Evolutionary conservation across 2,329 filamentous ascomycete species (phyloP), one percentile per base, ranked within the genome.

Genomic region (Colletotrichum tropicicola): DNA sequence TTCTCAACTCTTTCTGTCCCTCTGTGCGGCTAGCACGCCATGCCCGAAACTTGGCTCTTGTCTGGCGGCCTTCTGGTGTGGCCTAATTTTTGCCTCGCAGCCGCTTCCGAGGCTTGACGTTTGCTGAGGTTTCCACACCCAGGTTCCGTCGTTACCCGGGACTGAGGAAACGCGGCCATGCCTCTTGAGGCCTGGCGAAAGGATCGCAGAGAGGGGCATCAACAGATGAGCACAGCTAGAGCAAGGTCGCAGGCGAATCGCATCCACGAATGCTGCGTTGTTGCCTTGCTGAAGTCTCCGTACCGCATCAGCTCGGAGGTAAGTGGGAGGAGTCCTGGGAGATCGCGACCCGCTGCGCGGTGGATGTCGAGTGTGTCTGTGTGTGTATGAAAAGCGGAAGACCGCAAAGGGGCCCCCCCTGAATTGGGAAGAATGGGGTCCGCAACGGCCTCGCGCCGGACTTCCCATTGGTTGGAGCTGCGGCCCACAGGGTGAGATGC

Each of bases 21-120:
- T n/a, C n/a, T n/a, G n/a, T n/a, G n/a, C n/a, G 25, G 59, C 59
- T 39, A 30, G 54, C 59, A 62, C 59, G 59, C 53, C 59, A 63
- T 47, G 45, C 12, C 19, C 30, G n/a, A 17, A 59, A 53, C 39
- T 48, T 64, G 55, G 55, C 41, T 57, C 59, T 57, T 27, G 43
- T 32, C 30, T 54, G 32, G 27, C 43, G 59, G 52, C 32, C 45
- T 43, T 28, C 47, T 37, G 52, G 54, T 19, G 28, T 37, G 52
- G 54, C 25, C 60, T 35, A 53, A 32, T 59, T 57, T 58, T 56
- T 28, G 39, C 28, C 28, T 61, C 19, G 9, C 17, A 19, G 25
- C 41, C 21, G 28, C 32, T 25, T 41, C 19, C 47, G 21, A 47
- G 37, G 43, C 44, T 57, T 35, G 44, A 10, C 21, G 32, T 43